Base-by-base conservation (phyloP, 768 basidiomycete genomes). In the Coprinopsis marcescibilis region DNA sequence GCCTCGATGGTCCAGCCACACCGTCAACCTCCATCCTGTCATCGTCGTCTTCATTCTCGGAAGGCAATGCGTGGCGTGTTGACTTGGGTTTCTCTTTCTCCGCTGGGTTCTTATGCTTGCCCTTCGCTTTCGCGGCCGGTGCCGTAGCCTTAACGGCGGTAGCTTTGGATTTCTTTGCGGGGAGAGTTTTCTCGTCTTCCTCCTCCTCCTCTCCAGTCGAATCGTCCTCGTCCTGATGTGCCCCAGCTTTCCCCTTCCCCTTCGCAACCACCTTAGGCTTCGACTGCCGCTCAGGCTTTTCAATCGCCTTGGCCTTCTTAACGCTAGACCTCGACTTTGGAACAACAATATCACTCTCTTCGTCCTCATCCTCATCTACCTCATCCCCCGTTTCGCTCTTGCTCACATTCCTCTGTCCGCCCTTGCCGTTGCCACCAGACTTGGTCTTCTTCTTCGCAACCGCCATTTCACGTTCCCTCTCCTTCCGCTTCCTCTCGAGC, bases 401-500 rank as follows among this genome's bases (percentile, higher is more conserved):
- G 7, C 12, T 24, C 1, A n/a, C 24, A 27, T 39, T 25, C 7
- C 25, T 5, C 11, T 34, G 14, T 14, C 20, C 38, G 11, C 17
- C 40, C 26, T 39, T 42, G 14, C 39, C 43, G 8, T n/a, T n/a
- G n/a, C 32, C 12, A 17, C 17, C 46, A 36, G 20, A 15, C 33
- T 48, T 51, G 39, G 19, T 13, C 13, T 38, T 35, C 15, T 35
- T 43, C 23, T 19, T 47, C 34, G 23, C 34, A 34, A 21, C 26
- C 24, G 37, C 30, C 25, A 37, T 11, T 32, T 27, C 20, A n/a
- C 20, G 4, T 25, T 38, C 42, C 55, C 6, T 45, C 52, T 4
- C 35, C 51, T 5, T 52, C 54, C 4, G 47, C 51, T 6, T 45
- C 54, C 45, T 46, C 45, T 46, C 45, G 14, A 25, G 34, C 10